A percentile compares a stretch with the other conserved stretches of the same genome.
These are phyloP conservation scores for Monascus ruber DNA, from an alignment of 2,329 filamentous ascomycete species.

Conservation along the genomic window DNA sequence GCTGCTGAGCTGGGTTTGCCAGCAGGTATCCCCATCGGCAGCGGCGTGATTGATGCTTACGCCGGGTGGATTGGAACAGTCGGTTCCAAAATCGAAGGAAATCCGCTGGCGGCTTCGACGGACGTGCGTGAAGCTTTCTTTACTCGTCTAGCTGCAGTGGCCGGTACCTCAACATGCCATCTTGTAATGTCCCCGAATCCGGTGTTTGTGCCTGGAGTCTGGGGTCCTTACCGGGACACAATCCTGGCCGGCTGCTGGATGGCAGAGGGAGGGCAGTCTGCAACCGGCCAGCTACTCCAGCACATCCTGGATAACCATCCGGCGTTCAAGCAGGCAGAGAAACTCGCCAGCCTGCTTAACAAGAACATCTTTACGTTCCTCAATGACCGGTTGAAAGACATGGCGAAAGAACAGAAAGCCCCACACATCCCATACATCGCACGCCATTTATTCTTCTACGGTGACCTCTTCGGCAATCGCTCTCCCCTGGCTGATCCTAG, in stretches of 20 bases:
- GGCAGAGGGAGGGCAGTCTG: conserved; percentile 92
- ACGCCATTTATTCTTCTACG: conserved; percentile 97
- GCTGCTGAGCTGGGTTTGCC: conserved; percentile 73
- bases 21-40: conserved; percentile 81
- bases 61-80: conserved; percentile 98
- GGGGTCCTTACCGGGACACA: conserved; percentile 94
- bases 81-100: conserved; percentile 79
- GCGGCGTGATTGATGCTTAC: conserved; percentile 95
- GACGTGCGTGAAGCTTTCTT: conserved; percentile 86
- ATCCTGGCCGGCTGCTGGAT: conserved; percentile 89
- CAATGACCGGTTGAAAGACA: conserved; percentile 70
- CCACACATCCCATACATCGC: conserved; percentile 78
- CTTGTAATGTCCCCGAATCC: conserved; percentile 88
- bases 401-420: conserved; percentile 57
- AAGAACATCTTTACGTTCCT: conserved; percentile 92
- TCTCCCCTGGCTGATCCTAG: conserved; percentile 84
- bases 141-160: conserved; percentile 85
- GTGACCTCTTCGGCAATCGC: conserved; percentile 92
- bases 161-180: conserved; percentile 94
- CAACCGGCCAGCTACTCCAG: conserved; percentile 86
- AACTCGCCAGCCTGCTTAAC: conserved; percentile 68
- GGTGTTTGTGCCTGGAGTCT: conserved; percentile 89
- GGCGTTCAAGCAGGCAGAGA: conserved; percentile 68
- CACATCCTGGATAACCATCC: conserved; percentile 93
- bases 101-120: conserved; percentile 56